Evolutionary conservation across 805 yeast genomes (phyloP), one percentile per base, ranked within the genome.

Genomic region (Starmera dryadoides): DNA sequence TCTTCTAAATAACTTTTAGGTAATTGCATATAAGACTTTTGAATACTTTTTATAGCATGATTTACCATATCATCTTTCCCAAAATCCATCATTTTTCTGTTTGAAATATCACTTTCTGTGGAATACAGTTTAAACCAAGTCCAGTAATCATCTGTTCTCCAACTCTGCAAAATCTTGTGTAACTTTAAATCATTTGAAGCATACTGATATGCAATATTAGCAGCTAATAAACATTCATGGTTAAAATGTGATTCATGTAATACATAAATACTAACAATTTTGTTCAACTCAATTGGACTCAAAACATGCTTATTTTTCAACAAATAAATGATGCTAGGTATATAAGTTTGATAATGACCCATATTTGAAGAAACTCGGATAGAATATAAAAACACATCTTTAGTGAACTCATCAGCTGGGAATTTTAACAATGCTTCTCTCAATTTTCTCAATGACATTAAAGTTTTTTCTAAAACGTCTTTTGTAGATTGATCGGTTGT

Each of bases 321-420:
- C 4, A 55, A 49, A 45, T 67, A 70, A 20, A 55, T 53, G 6
- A 76, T 68, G 33, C 77, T 63, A 3, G 85, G 83, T 1, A 79
- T 39, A 46, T 77, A 79, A 1, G 84, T 69, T 44, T 75, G 79
- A 48, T 73, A 71, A 45, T 73, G 75, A 4, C 77, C 77, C 3
- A 68, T 51, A 4, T 66, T 58, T 0, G 75, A 55, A 1, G 79
- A 59, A 12, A 74, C 59, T 31, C 77, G 52, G 6, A 73, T 64
- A 1, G 83, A 77, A 36, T 63, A 68, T 22, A 77, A 41, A 44
- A 67, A 73, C 14, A 79, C 81, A 17, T 58, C 49, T 33, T 62
- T 63, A 4, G 71, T 45, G 41, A 77, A 76, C 14, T 62, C 64
- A 37, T 63, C 66, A 0, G 71, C 62, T 14, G 47, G 43, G 4